Percentiles rank a stretch among this genome's conserved stretches.
Conservation (phyloP, 257 asterid genomes). For the Capsicum chinense region DNA sequence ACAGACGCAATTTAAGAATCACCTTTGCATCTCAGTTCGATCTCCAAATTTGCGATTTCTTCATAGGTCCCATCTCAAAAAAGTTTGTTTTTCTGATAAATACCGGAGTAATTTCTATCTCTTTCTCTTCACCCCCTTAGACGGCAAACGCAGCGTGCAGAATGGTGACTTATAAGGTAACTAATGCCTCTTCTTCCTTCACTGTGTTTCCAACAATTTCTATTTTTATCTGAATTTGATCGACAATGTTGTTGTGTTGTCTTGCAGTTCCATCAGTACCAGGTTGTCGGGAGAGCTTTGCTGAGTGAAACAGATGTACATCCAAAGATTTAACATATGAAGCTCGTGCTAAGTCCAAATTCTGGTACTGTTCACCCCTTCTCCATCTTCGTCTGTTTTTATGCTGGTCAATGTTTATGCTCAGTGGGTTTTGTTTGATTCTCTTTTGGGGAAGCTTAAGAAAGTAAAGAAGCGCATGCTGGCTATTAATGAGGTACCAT, state of each 20-base stretch:
- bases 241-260: neutral
- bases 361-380: slow-evolving; percentile 43
- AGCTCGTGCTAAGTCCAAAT: slow-evolving; percentile 84
- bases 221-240: neutral
- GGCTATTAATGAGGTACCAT: slow-evolving; percentile 79
- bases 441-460: slow-evolving; percentile 76
- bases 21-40: too few relatives aligned
- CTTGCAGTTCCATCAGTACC: slow-evolving; percentile 84
- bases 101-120: too few relatives aligned
- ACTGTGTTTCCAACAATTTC: neutral
- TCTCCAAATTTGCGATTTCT: too few relatives aligned
- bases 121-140: neutral
- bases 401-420: neutral
- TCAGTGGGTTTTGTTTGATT: neutral
- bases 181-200: too few relatives aligned
- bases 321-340: slow-evolving; percentile 80
- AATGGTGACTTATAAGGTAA: slow-evolving; percentile 61
- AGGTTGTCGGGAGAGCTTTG: slow-evolving; percentile 87
- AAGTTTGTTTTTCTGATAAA: too few relatives aligned
- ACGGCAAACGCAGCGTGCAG: neutral
- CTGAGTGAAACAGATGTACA: slow-evolving; percentile 83
- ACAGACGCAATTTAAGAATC: too few relatives aligned
- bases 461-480: slow-evolving; percentile 88
- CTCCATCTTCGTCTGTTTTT: neutral
- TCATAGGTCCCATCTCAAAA: too few relatives aligned